A percentile compares a stretch with the other conserved stretches of the same genome.
phyloP scores from a whole-genome alignment of 2,329 filamentous ascomycete genomes.

The Paecilomyces sp. region DNA sequence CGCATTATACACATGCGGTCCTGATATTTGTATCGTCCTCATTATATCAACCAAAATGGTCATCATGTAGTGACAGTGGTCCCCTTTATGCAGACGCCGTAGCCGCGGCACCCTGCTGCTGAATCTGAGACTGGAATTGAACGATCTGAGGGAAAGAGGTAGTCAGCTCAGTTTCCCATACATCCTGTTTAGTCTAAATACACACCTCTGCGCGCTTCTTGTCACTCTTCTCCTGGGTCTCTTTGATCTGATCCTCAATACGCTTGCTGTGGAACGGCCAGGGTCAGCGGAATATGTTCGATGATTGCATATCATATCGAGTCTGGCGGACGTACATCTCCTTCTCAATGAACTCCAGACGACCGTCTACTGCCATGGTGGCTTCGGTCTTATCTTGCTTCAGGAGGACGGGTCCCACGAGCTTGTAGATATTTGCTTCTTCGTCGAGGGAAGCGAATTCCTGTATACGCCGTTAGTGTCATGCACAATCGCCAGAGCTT shows the following conservation, averaged over 20 bases:
- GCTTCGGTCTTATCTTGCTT: slow-evolving; percentile 94
- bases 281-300: slow-evolving; percentile 1
- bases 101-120: slow-evolving; percentile 7
- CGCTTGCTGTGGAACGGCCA: slow-evolving; percentile 45
- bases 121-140: slow-evolving; percentile 27
- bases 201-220: slow-evolving; percentile 58
- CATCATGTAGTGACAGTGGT: neutral
- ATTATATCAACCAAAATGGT: neutral
- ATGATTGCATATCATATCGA: neutral
- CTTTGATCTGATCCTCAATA: slow-evolving; percentile 59
- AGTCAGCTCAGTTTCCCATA: slow-evolving; percentile 9
- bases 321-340: slow-evolving; percentile 65
- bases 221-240: slow-evolving; percentile 58
- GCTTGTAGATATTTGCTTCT: slow-evolving; percentile 88
- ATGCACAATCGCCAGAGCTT: neutral
- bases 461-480: slow-evolving; percentile 33
- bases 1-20: too few species aligned
- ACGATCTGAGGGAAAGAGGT: slow-evolving; percentile 21
- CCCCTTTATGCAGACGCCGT: neutral
- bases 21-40: too few species aligned
- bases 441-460: slow-evolving; percentile 76
- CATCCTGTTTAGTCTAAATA: neutral
- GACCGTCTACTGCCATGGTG: slow-evolving; percentile 79
- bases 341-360: slow-evolving; percentile 85
- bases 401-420: slow-evolving; percentile 82